A percentile compares a stretch with the other conserved stretches of the same genome.
Evolutionary conservation across 169 alveolate genomes (phyloP).

Genomic region (Babesia gibsoni): DNA sequence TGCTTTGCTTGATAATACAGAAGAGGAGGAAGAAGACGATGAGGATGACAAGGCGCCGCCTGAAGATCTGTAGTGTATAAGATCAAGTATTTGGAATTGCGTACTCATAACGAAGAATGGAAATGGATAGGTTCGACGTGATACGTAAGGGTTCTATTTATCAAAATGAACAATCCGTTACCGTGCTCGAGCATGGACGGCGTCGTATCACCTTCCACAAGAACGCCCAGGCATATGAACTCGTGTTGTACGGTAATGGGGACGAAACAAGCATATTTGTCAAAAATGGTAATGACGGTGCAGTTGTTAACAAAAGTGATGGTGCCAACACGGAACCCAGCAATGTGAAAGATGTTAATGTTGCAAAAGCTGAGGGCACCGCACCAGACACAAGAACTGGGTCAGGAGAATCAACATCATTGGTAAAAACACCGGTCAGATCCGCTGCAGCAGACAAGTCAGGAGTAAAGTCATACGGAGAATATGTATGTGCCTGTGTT

Average conservation of each 20-base stretch:
- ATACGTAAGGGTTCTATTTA: not conserved
- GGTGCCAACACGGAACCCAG: not conserved
- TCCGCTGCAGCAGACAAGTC: not conserved
- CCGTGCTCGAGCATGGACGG: not conserved
- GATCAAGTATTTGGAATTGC: not conserved
- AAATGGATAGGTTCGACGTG: not conserved
- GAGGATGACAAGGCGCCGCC: not conserved
- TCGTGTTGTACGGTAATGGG: not conserved
- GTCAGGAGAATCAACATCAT: not conserved
- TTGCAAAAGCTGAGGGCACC: too few relatives aligned
- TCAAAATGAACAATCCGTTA: not conserved
- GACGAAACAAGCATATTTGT: too few relatives aligned
- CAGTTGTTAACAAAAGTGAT: too few relatives aligned
- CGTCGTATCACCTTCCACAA: conserved; percentile 1
- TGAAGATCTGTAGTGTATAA: not conserved
- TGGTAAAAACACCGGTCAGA: not conserved
- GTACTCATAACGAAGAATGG: not conserved
- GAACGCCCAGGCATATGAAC: not conserved
- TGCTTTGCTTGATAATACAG: conserved; percentile 8
- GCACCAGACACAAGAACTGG: too few relatives aligned
- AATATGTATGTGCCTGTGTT: conserved; percentile 12
- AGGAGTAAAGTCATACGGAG: not conserved
- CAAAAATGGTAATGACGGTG: not conserved
- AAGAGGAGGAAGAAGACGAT: conserved; percentile 18
- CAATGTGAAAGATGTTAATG: not conserved